A percentile compares a stretch with the other conserved stretches of the same genome.
phyloP scores from a whole-genome alignment of 345 rosid species.

The Hibiscus tridactylites region DNA sequence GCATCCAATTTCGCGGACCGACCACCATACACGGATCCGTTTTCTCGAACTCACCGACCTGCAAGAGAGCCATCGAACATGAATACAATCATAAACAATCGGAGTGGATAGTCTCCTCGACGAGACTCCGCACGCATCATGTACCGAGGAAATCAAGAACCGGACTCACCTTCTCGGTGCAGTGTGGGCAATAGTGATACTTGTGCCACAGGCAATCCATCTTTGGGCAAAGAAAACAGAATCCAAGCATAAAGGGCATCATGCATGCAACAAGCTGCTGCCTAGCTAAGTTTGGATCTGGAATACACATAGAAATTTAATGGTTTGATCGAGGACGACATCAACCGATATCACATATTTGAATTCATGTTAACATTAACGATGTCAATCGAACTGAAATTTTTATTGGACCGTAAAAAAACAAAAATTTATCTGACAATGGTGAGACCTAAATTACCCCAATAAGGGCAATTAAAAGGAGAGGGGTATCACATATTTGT shows the following conservation, averaged over 20 bases:
- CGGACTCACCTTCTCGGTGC: slow-evolving; percentile 38
- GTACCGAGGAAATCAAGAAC: too few relatives aligned
- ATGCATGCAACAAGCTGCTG: slow-evolving; percentile 87
- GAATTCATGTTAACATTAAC: too few relatives aligned
- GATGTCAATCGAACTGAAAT: too few relatives aligned
- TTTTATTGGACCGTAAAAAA: background rate
- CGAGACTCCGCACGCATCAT: too few relatives aligned
- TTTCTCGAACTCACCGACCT: too few relatives aligned
- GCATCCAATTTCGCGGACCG: too few relatives aligned
- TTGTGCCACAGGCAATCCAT: slow-evolving; percentile 99
- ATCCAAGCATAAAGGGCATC: slow-evolving; percentile 87
- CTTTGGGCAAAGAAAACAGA: slow-evolving; percentile 85
- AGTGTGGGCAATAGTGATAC: slow-evolving; percentile 79
- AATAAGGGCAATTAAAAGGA: slow-evolving; percentile 65
- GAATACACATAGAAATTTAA: background rate
- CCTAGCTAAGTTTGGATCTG: slow-evolving; percentile 88
- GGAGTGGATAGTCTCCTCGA: too few relatives aligned
- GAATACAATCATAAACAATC: too few relatives aligned
- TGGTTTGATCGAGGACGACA: too few relatives aligned
- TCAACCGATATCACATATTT: too few relatives aligned
- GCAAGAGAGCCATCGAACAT: too few relatives aligned
- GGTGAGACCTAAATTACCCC: slow-evolving; percentile 81
- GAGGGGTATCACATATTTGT: slow-evolving; percentile 58
- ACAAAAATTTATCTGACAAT: slow-evolving; percentile 37
- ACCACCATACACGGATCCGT: too few relatives aligned